Evolutionary conservation across 192 early-diverging fungal genomes (phyloP).

Genomic region (Backusella mclennaniae): DNA sequence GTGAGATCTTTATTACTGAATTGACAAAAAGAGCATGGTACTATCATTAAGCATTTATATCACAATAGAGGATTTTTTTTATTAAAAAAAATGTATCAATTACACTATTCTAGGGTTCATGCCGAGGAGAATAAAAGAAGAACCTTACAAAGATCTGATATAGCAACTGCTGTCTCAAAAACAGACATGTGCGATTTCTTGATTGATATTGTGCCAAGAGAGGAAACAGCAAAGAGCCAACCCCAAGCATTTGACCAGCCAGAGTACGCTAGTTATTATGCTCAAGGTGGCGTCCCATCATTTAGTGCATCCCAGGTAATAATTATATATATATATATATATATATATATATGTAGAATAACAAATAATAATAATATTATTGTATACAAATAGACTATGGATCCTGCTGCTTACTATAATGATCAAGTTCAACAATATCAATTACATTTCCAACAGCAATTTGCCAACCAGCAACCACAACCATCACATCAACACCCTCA

Average conservation of each 20-base stretch:
- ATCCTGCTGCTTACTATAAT: neutral
- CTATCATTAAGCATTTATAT: neutral
- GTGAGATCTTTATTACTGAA: conserved; percentile 96
- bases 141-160: conserved; percentile 89
- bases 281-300: neutral
- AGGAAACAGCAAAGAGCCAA: conserved; percentile 49
- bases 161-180: conserved; percentile 82
- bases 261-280: conserved; percentile 2
- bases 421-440: conserved; percentile 42
- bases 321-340: no score
- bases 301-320: conserved; percentile 1
- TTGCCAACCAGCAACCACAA: conserved; percentile 25
- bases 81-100: no score
- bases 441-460: conserved; percentile 32
- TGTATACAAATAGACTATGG: neutral
- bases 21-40: conserved; percentile 79
- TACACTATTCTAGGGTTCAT: conserved; percentile 59
- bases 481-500: conserved; percentile 8
- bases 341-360: no score
- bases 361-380: no score
- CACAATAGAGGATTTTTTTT: no score
- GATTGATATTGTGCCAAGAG: conserved; percentile 96
- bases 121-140: conserved; percentile 96
- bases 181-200: conserved; percentile 96
- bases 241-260: conserved; percentile 6